Conservation (phyloP, 345 rosid species). For the Heritiera littoralis region DNA sequence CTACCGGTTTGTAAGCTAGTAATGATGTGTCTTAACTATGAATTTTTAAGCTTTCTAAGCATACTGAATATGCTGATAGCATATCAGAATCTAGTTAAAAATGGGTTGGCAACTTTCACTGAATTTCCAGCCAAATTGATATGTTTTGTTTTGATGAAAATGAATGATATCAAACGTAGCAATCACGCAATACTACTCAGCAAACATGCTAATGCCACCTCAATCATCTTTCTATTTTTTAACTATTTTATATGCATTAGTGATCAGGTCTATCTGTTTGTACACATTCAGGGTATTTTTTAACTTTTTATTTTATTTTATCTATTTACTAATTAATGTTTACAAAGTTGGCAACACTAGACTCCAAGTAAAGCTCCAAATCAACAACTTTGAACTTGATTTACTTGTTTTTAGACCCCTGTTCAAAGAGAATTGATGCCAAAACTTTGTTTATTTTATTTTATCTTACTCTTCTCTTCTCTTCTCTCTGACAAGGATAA, state of each 20-base stretch:
- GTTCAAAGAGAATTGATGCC: not conserved
- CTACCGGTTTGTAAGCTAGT: not conserved
- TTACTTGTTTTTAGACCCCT: not conserved
- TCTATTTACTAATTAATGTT: too few species aligned
- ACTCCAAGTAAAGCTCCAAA: not conserved
- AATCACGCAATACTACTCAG: too few species aligned
- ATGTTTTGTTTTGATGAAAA: not conserved
- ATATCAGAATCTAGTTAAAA: not conserved
- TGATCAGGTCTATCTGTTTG: not conserved
- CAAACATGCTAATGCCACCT: not conserved
- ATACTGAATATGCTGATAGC: not conserved
- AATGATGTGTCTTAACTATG: not conserved
- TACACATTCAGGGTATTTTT: not conserved
- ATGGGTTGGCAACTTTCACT: conserved; percentile 1
- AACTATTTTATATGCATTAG: not conserved
- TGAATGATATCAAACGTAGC: not conserved
- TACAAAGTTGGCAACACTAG: not conserved
- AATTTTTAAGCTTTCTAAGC: not conserved
- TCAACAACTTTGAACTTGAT: not conserved
- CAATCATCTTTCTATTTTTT: not conserved
- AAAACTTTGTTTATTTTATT: too few species aligned
- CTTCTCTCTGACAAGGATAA: too few species aligned
- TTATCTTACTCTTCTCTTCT: too few species aligned
- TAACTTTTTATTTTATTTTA: not conserved
- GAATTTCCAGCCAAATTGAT: not conserved